Conservation (phyloP, 192 early-diverging fungal genomes). For the Entomortierella beljakovae region DNA sequence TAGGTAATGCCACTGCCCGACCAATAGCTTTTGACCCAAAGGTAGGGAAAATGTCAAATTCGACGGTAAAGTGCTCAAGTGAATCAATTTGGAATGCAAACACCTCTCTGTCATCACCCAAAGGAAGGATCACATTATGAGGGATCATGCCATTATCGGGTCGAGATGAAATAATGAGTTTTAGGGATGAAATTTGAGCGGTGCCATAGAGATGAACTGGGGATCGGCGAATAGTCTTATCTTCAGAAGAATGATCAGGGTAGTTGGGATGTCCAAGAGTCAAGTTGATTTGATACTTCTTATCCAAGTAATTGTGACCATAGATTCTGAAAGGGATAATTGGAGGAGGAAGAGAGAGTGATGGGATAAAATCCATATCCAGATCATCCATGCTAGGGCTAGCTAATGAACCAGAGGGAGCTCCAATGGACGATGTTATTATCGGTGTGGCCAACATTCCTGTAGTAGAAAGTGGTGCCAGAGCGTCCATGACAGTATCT, state of each 20-base stretch:
- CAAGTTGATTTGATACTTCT: constrained; percentile 89
- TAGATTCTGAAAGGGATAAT: constrained; percentile 99
- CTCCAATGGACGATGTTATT: constrained; percentile 12
- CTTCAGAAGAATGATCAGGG: constrained; percentile 32
- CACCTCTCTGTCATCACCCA: constrained; percentile 82
- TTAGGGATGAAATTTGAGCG: constrained; percentile 79
- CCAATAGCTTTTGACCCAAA: constrained; percentile 97
- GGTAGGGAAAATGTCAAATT: constrained; percentile 96
- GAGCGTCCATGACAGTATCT: constrained; percentile 35
- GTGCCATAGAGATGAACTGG: constrained; percentile 73
- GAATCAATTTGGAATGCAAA: constrained; percentile 90
- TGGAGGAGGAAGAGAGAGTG: constrained; percentile 94
- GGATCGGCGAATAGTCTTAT: constrained; percentile 45
- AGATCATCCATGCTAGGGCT: constrained; percentile 62
- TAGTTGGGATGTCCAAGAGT: constrained; percentile 64
- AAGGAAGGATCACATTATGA: constrained; percentile 90
- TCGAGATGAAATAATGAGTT: constrained; percentile 88
- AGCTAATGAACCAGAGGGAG: constrained; percentile 13
- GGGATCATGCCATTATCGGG: constrained; percentile 91
- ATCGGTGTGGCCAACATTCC: constrained; percentile 20
- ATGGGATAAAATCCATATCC: constrained; percentile 93
- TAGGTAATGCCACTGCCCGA: constrained; percentile 82
- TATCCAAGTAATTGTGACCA: constrained; percentile 97
- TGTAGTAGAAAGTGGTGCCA: constrained; percentile 21
- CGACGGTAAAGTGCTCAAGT: constrained; percentile 81